Conservation (phyloP, 805 yeast species). For the Candida silvicultrix region DNA sequence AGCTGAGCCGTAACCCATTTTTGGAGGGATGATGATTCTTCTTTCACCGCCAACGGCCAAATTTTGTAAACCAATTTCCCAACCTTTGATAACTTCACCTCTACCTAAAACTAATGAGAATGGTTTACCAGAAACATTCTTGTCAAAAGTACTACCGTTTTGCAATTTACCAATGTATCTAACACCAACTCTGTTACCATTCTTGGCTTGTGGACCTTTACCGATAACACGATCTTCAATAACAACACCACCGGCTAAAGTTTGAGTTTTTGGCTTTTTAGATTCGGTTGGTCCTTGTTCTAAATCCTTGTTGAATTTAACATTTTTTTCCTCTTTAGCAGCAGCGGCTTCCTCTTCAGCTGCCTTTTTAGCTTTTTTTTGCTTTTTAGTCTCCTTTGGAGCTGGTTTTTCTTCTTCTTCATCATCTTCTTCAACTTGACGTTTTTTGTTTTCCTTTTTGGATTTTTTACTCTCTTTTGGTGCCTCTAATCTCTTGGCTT, state of each 20-base stretch:
- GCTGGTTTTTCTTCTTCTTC: slow-evolving; percentile 29
- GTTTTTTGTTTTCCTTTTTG: slow-evolving; percentile 26
- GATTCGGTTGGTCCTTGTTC: slow-evolving; percentile 88
- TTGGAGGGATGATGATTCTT: slow-evolving; percentile 91
- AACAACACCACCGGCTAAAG: slow-evolving; percentile 87
- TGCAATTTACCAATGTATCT: slow-evolving; percentile 97
- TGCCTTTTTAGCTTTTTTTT: slow-evolving; percentile 16
- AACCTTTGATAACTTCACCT: slow-evolving; percentile 98
- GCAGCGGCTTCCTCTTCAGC: slow-evolving; percentile 16
- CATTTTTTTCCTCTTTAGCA: slow-evolving; percentile 52
- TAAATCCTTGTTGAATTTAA: slow-evolving; percentile 82
- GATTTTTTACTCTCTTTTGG: slow-evolving; percentile 23
- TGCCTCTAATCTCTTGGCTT: slow-evolving; percentile 30
- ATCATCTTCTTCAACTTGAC: slow-evolving; percentile 51
- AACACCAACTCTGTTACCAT: slow-evolving; percentile 88
- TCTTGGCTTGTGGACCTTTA: slow-evolving; percentile 81
- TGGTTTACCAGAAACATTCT: slow-evolving; percentile 96
- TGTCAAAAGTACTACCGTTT: slow-evolving; percentile 95
- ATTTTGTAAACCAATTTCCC: slow-evolving; percentile 98
- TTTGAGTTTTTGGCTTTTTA: slow-evolving; percentile 56
- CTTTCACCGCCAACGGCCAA: slow-evolving; percentile 99
- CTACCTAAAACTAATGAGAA: slow-evolving; percentile 85
- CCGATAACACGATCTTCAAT: slow-evolving; percentile 91
- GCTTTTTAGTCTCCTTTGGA: slow-evolving; percentile 24
- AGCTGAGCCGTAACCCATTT: slow-evolving; percentile 95